Percentiles rank a stretch among this genome's conserved stretches.
Conservation (phyloP, 1,139 yeast genomes). For the Hemisphaericaspora xylofermentans region DNA sequence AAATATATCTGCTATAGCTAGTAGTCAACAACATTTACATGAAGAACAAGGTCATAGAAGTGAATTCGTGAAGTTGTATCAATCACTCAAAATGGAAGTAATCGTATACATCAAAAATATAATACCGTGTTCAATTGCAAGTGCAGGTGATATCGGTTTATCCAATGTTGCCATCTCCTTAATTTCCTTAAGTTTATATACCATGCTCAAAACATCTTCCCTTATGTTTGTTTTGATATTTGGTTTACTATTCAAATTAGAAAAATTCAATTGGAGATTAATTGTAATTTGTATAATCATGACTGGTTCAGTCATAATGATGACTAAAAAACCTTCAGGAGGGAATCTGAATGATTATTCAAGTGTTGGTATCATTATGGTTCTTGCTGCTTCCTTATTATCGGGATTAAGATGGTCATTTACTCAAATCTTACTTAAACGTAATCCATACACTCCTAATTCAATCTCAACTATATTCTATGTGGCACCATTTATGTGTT, state of each 20-base stretch:
- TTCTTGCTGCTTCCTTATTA: constrained; percentile 72
- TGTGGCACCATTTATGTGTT: constrained; percentile 80
- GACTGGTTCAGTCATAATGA: constrained; percentile 80
- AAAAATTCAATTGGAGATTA: constrained; percentile 65
- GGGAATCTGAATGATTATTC: constrained; percentile 14
- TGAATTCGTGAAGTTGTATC: background rate
- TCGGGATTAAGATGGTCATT: constrained; percentile 95
- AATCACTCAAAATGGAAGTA: constrained; percentile 1
- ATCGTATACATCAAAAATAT: constrained; percentile 51
- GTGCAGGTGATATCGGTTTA: constrained; percentile 91
- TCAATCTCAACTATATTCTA: constrained; percentile 84
- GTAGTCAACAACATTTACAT: background rate
- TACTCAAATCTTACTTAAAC: constrained; percentile 74
- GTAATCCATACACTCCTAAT: constrained; percentile 57
- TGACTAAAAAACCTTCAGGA: constrained; percentile 56
- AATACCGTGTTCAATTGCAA: constrained; percentile 82
- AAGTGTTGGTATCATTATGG: constrained; percentile 66
- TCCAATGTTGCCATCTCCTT: constrained; percentile 81
- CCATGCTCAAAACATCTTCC: constrained; percentile 89
- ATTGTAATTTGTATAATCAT: constrained; percentile 69
- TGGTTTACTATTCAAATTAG: constrained; percentile 78
- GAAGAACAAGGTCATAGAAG: constrained; percentile 7
- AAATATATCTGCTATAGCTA: background rate
- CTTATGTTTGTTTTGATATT: constrained; percentile 84
- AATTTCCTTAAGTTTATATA: constrained; percentile 80